Evolutionary conservation across 2,329 filamentous ascomycete genomes (phyloP).

Genomic region (Microsporum audouinii): DNA sequence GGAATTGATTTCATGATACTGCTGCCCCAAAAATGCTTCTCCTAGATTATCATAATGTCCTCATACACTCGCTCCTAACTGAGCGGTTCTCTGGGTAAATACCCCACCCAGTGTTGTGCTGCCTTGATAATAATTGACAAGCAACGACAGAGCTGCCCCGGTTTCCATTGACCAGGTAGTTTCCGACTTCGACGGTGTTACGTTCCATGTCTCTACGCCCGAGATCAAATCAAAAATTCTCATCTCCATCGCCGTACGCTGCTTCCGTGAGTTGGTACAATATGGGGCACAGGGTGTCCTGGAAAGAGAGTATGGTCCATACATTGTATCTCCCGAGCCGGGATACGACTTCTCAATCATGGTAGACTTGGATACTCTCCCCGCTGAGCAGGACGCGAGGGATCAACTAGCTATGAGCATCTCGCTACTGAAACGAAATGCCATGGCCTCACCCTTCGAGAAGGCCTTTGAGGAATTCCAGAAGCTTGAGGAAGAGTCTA

Average conservation of each 20-base stretch:
- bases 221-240: conserved; percentile 89
- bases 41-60: conserved; percentile 96
- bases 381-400: conserved; percentile 69
- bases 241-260: conserved; percentile 89
- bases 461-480: conserved; percentile 91
- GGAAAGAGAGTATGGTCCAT: conserved; percentile 85
- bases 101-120: conserved; percentile 14
- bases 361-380: conserved; percentile 79
- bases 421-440: conserved; percentile 89
- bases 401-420: conserved; percentile 81
- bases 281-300: conserved; percentile 90
- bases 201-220: conserved; percentile 95
- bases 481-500: conserved; percentile 71
- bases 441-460: conserved; percentile 97
- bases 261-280: conserved; percentile 79
- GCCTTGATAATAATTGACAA: conserved; percentile 27
- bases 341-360: conserved; percentile 94
- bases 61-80: conserved; percentile 90
- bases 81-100: conserved; percentile 80
- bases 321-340: conserved; percentile 73
- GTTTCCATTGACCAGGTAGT: conserved; percentile 93
- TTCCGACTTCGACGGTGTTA: conserved; percentile 97
- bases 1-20: neutral
- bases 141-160: conserved; percentile 57
- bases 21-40: conserved; percentile 55